Evolutionary conservation across 75 land plant species (phyloP).

Genomic region (Cupressus sempervirens): DNA sequence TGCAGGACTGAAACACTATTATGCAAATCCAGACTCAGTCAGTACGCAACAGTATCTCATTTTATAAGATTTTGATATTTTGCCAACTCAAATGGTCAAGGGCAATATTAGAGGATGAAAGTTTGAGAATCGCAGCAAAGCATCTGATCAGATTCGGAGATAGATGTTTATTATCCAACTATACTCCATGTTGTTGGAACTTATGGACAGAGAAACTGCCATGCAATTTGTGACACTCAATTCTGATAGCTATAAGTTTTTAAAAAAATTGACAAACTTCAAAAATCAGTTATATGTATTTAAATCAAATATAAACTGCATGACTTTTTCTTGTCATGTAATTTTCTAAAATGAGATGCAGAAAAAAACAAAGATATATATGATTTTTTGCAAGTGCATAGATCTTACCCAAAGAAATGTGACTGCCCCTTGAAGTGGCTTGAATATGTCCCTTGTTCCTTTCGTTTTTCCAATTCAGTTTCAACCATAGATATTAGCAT

Average conservation of each 20-base stretch:
- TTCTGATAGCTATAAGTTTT: neutral
- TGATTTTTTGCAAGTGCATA: neutral
- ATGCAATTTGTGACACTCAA: neutral
- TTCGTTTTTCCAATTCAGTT: conserved; percentile 75
- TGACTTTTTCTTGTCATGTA: neutral
- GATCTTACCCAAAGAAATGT: conserved; percentile 83
- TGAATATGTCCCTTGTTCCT: conserved; percentile 50
- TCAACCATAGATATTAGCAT: conserved; percentile 97
- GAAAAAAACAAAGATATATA: neutral
- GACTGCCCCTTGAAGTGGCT: conserved; percentile 87
- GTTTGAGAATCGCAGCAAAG: neutral
- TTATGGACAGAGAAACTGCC: neutral
- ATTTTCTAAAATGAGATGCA: conserved; percentile 1
- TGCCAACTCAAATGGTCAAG: neutral
- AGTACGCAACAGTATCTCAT: neutral
- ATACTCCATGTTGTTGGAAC: neutral
- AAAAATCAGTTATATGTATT: neutral
- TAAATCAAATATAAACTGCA: neutral
- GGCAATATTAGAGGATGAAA: neutral
- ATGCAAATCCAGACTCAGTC: neutral
- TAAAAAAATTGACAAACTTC: neutral
- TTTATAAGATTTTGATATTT: neutral
- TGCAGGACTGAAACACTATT: neutral
- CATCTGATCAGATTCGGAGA: neutral
- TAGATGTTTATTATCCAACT: neutral